Percentiles rank a stretch among this genome's conserved stretches.
phyloP scores from a whole-genome alignment of 108 stramenopile genomes.

The Cyclotella cryptica region DNA sequence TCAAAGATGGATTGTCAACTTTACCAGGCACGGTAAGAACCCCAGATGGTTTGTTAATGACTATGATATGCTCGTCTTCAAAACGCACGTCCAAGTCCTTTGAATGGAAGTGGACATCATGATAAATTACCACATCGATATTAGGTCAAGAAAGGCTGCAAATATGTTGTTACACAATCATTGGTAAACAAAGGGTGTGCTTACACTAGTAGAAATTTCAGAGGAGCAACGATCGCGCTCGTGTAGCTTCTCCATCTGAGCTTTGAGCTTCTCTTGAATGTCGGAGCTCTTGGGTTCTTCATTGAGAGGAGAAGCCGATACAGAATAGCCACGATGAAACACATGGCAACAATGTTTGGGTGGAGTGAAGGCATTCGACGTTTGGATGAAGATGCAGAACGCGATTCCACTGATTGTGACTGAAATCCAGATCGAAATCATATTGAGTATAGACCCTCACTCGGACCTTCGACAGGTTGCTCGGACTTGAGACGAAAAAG shows the following conservation, averaged over 20 bases:
- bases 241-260: constrained; percentile 46
- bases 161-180: not conserved
- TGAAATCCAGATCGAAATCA: constrained; percentile 1
- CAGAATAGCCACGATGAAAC: not conserved
- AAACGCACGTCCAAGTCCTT: constrained; percentile 78
- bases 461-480: too few relatives aligned
- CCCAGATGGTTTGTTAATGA: constrained; percentile 84
- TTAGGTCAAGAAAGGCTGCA: not conserved
- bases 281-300: constrained; percentile 28
- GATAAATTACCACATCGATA: not conserved
- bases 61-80: constrained; percentile 83
- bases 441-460: not conserved
- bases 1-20: constrained; percentile 65
- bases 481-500: too few relatives aligned
- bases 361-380: constrained; percentile 17
- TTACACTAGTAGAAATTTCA: constrained; percentile 39
- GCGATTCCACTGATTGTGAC: constrained; percentile 5
- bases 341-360: not conserved
- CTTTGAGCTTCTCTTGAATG: constrained; percentile 42
- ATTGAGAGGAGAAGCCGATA: constrained; percentile 12
- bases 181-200: not conserved
- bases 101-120: not conserved
- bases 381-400: not conserved
- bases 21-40: constrained; percentile 80
- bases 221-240: constrained; percentile 41